Percentiles rank a stretch among this genome's conserved stretches.
These are phyloP conservation scores for Teratosphaeria viscida DNA, from an alignment of 2,329 filamentous ascomycete species.

Conservation along the genomic window DNA sequence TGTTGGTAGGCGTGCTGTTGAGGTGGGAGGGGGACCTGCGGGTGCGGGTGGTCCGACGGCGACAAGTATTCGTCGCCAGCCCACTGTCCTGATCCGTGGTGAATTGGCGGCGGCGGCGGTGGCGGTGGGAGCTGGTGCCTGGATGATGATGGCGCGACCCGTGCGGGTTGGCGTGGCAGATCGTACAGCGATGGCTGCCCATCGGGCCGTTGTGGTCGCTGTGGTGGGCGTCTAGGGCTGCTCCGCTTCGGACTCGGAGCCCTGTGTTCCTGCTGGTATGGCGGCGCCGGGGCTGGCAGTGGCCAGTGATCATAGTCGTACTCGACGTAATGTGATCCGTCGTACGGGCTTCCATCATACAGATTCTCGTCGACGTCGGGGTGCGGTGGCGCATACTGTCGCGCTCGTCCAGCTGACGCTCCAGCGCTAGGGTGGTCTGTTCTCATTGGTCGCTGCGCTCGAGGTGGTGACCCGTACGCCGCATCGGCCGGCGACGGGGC, in stretches of 20 bases:
- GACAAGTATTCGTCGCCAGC: slow-evolving; percentile 20
- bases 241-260: slow-evolving; percentile 1
- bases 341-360: slow-evolving; percentile 19
- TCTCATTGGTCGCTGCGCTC: slow-evolving; percentile 9
- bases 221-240: slow-evolving; percentile 15
- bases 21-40: slow-evolving; percentile 1
- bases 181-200: slow-evolving; percentile 8
- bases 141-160: slow-evolving; percentile 4
- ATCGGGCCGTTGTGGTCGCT: slow-evolving; percentile 19
- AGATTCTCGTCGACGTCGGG: slow-evolving; percentile 12
- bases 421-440: slow-evolving; percentile 6
- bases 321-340: slow-evolving; percentile 8
- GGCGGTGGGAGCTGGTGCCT: slow-evolving; percentile 7
- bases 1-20: slow-evolving; percentile 5
- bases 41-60: slow-evolving; percentile 4
- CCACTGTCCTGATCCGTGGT: slow-evolving; percentile 23
- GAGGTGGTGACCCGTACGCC: slow-evolving; percentile 7
- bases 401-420: slow-evolving; percentile 1
- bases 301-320: slow-evolving; percentile 16
- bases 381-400: slow-evolving; percentile 1
- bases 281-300: slow-evolving; percentile 7
- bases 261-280: background rate
- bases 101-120: slow-evolving; percentile 9
- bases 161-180: slow-evolving; percentile 9
- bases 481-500: slow-evolving; percentile 1